Evolutionary conservation across 2,329 filamentous ascomycete genomes (phyloP).

Genomic region (Diaporthe sp.): DNA sequence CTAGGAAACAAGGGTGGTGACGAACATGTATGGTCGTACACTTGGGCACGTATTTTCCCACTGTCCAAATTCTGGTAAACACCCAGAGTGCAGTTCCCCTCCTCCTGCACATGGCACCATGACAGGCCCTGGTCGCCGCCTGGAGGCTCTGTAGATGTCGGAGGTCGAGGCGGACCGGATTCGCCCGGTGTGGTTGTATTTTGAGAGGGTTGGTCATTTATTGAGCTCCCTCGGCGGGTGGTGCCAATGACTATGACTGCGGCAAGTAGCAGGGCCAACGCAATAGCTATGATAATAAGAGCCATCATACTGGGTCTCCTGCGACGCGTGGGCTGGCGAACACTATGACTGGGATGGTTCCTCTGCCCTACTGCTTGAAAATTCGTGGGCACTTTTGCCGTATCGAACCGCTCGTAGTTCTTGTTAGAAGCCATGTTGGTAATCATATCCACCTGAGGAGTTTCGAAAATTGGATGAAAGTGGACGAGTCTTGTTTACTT

Average conservation of each 20-base stretch:
- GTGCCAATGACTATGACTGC: slow-evolving; percentile 6
- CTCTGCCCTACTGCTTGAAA: neutral
- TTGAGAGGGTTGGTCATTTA: neutral
- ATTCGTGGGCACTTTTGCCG: neutral
- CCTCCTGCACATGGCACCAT: neutral
- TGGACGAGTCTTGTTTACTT: too few species aligned
- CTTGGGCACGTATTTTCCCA: slow-evolving; percentile 11
- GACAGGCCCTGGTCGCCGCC: neutral
- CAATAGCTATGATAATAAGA: neutral
- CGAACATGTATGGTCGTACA: slow-evolving; percentile 7
- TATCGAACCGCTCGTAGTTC: neutral
- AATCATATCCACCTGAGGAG: neutral
- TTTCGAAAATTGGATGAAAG: too few species aligned
- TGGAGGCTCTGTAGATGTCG: neutral
- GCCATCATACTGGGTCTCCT: neutral
- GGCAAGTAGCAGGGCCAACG: neutral
- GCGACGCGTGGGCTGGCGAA: neutral
- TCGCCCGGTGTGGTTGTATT: neutral
- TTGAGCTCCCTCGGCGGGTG: neutral
- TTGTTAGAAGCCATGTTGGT: neutral
- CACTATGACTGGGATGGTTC: neutral
- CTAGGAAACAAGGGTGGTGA: neutral
- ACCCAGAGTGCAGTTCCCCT: neutral
- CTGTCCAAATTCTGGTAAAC: slow-evolving; percentile 4
- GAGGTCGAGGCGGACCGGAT: neutral